Evolutionary conservation across 1,139 yeast genomes (phyloP).

Genomic region (Hemisphaericaspora xylanilytica): DNA sequence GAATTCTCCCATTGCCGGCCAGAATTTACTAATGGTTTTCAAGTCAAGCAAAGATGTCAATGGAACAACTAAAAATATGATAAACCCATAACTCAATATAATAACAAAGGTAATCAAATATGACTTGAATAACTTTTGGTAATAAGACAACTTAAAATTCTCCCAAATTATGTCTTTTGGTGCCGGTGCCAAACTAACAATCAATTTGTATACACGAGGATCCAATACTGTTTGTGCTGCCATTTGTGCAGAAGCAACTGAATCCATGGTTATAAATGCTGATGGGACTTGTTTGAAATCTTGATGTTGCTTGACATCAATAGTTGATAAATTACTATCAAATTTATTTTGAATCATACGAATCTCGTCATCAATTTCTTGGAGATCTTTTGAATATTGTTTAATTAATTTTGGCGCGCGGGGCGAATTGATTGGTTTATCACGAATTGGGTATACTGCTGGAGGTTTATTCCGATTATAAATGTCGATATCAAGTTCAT

Average conservation of each 20-base stretch:
- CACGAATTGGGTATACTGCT: conserved; percentile 24
- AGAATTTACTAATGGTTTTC: conserved; percentile 66
- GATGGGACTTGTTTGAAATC: conserved; percentile 51
- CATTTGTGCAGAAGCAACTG: conserved; percentile 84
- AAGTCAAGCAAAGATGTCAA: conserved; percentile 70
- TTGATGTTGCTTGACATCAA: conserved; percentile 24
- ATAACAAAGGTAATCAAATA: conserved; percentile 61
- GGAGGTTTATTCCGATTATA: conserved; percentile 31
- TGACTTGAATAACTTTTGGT: conserved; percentile 53
- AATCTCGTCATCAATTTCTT: conserved; percentile 29
- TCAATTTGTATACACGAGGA: conserved; percentile 70
- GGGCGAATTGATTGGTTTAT: conserved; percentile 7
- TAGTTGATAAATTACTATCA: conserved; percentile 26
- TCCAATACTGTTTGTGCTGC: conserved; percentile 81
- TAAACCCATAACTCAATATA: conserved; percentile 59
- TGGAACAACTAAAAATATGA: conserved; percentile 70
- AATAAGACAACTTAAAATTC: conserved; percentile 60
- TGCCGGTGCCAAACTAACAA: conserved; percentile 74
- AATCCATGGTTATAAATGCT: conserved; percentile 79
- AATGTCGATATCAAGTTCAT: conserved; percentile 46
- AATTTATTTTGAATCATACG: conserved; percentile 29
- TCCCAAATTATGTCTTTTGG: conserved; percentile 80
- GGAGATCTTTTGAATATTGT: conserved; percentile 22
- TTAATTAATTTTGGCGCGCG: conserved; percentile 15
- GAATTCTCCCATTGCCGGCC: conserved; percentile 69